Base-by-base conservation (phyloP, 441 rosid genomes). In the Geranium incanum region DNA sequence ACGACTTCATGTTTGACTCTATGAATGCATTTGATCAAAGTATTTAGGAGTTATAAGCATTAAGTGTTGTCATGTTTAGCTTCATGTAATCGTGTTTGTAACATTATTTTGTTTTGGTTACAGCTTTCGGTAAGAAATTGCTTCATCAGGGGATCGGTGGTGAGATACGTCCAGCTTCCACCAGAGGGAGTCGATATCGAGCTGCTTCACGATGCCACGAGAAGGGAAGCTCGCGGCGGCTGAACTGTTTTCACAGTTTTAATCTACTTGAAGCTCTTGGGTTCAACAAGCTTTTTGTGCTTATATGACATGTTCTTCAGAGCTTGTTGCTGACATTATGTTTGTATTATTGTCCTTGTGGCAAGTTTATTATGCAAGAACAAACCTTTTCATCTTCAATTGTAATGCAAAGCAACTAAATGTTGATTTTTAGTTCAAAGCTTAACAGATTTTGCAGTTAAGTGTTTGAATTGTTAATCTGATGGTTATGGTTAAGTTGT, bases 161-260 rank as follows among this genome's bases (percentile, higher is more conserved):
- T 95, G 72, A 92, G 99, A 70, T 95, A 95, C 72, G 99, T 95
- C 38, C 99, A 92, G 70, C 78, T 92, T 60, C 97, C 99, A 66
- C 93, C 97, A 2, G 97, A 92, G 28, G 99, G 96, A 67, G 99
- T 95, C 13, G 99, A 95, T 74, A 82, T 95, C 71, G 99, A 95
- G 70, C 83, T 95, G 74, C 99, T 95, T 68, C 99, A 95, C 62
- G 99, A 95, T 68, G 99, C 99, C 67, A 89, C 97, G 23, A 86
- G 99, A 84, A 90, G 99, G 85, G 99, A 92, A 82, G 99, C 99
- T 75, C 88, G 98, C 28, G 97, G 99, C 36, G 97, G 97, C 74
- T 95, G 83, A 90, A 71, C 45, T 39, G 1, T 55, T 18, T 13
- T 5, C 67, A 13, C 38, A 52, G n/a, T 39, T 68, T 66, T 5